Evolutionary conservation across 805 yeast genomes (phyloP).

Genomic region (Nematodospora valgi): DNA sequence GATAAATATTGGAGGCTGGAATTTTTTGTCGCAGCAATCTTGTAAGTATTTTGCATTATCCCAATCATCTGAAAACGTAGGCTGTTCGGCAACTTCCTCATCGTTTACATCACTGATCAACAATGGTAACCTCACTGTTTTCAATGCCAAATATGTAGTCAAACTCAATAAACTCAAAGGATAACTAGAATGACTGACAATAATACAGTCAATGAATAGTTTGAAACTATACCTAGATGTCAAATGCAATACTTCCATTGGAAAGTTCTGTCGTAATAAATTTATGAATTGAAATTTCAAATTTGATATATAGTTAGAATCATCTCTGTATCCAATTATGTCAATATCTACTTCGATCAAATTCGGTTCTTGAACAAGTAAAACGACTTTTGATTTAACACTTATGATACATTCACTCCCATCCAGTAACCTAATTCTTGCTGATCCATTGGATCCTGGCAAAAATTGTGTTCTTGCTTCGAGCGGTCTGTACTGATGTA

Average conservation of each 20-base stretch:
- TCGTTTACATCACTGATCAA: conserved; percentile 67
- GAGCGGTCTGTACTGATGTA: conserved; percentile 77
- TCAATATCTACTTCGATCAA: conserved; percentile 77
- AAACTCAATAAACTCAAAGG: conserved; percentile 80
- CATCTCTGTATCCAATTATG: conserved; percentile 77
- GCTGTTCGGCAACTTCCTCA: conserved; percentile 78
- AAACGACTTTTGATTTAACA: conserved; percentile 78
- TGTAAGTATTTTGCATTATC: conserved; percentile 43
- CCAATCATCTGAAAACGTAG: conserved; percentile 90
- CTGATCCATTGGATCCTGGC: conserved; percentile 89
- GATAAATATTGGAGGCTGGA: conserved; percentile 73
- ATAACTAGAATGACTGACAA: conserved; percentile 71
- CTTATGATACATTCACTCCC: conserved; percentile 95
- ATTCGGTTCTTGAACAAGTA: conserved; percentile 30
- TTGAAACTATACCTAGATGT: conserved; percentile 76
- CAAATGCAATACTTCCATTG: conserved; percentile 50
- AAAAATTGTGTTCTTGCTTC: conserved; percentile 79
- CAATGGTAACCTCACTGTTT: conserved; percentile 71
- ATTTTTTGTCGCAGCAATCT: conserved; percentile 19
- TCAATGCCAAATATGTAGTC: conserved; percentile 77
- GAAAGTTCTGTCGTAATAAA: conserved; percentile 50
- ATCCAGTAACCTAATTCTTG: conserved; percentile 79
- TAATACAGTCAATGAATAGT: conserved; percentile 74
- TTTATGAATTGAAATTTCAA: conserved; percentile 60
- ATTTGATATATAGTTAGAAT: conserved; percentile 63